These are phyloP conservation scores for Zoysia japonica DNA, from an alignment of 176 grass and related monocot genomes.

Conservation along the genomic window DNA sequence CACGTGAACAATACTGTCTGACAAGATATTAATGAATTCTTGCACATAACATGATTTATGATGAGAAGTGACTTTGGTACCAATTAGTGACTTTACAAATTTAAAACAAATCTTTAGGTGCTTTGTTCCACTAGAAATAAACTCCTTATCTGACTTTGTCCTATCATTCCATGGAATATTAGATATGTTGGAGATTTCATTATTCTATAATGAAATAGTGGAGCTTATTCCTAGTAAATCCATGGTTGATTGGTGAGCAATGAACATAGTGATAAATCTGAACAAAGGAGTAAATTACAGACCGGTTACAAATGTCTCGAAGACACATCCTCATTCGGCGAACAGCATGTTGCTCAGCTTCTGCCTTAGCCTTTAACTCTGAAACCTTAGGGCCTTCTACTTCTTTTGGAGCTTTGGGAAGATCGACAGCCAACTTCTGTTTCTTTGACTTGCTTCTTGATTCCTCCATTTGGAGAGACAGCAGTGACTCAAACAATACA, in stretches of 20 bases:
- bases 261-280: conserved; percentile 11
- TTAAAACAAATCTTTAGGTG: not conserved
- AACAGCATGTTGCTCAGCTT: conserved; percentile 94
- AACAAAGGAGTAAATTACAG: conserved; percentile 35
- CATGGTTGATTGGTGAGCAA: not conserved
- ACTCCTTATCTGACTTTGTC: conserved; percentile 9
- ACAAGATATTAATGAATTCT: conserved; percentile 12
- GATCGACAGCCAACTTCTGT: conserved; percentile 61
- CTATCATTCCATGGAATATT: conserved; percentile 25
- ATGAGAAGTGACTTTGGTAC: not conserved
- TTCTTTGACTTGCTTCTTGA: conserved; percentile 76
- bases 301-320: conserved; percentile 97
- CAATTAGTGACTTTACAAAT: conserved; percentile 17
- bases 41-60: not conserved
- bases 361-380: conserved; percentile 83
- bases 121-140: conserved; percentile 15
- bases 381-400: conserved; percentile 72
- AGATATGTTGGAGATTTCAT: conserved; percentile 8
- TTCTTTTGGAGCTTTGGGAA: conserved; percentile 89
- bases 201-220: not conserved
- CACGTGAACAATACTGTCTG: not conserved
- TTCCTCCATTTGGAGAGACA: conserved; percentile 77
- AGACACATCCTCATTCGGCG: conserved; percentile 97
- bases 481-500: conserved; percentile 60
- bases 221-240: not conserved